These are phyloP conservation scores for Aotearoamyces nothofagi DNA, from an alignment of 2,329 filamentous ascomycete genomes.

Conservation along the genomic window DNA sequence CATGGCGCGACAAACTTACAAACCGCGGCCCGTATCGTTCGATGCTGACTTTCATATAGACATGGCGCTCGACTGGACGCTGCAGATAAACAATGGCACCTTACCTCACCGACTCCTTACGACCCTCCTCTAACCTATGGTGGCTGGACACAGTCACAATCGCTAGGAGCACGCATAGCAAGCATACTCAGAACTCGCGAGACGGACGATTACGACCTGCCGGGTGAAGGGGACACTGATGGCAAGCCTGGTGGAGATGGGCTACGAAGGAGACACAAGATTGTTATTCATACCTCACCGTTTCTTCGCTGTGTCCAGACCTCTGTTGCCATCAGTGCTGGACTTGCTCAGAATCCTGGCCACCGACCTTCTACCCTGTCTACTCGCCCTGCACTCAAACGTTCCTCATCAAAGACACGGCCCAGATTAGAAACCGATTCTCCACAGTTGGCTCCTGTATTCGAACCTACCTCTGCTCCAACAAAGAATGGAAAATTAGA, in stretches of 20 bases:
- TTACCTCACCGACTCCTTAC: constrained; percentile 85
- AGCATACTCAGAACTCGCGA: constrained; percentile 45
- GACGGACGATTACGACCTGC: constrained; percentile 17
- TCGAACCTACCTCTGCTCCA: constrained; percentile 11
- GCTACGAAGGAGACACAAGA: constrained; percentile 49
- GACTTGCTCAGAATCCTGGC: constrained; percentile 50
- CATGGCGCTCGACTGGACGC: constrained; percentile 91
- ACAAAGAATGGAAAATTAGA: constrained; percentile 3
- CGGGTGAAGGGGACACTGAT: constrained; percentile 4
- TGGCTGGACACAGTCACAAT: constrained; percentile 77
- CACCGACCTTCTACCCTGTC: constrained; percentile 11
- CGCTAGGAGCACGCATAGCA: constrained; percentile 72
- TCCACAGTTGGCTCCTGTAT: constrained; percentile 13
- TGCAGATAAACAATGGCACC: constrained; percentile 88
- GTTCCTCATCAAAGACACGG: constrained; percentile 16
- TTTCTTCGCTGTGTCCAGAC: constrained; percentile 90
- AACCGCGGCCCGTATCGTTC: neutral
- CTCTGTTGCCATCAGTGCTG: constrained; percentile 73
- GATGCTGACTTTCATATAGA: constrained; percentile 25
- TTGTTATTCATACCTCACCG: constrained; percentile 86
- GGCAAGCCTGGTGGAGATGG: constrained; percentile 14
- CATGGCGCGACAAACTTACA: too few species aligned
- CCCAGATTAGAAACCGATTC: constrained; percentile 13
- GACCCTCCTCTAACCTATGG: constrained; percentile 90
- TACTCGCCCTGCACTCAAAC: constrained; percentile 6